phyloP scores from a whole-genome alignment of 75 land plant species.

The Sequoiadendron giganteum region DNA sequence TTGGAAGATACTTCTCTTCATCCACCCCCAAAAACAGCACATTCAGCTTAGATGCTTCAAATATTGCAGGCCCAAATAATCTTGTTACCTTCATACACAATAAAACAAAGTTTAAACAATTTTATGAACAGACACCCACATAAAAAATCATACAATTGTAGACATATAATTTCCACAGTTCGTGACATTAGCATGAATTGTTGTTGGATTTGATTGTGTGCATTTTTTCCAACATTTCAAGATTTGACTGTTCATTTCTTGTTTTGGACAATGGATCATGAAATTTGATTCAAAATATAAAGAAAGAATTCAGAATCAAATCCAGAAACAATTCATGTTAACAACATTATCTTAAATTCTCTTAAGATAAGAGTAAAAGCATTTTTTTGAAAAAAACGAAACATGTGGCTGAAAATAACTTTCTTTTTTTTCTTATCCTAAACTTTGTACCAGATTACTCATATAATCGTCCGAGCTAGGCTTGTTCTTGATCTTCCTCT shows the following conservation, averaged over 20 bases:
- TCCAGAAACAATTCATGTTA: neutral
- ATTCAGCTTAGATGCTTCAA: conserved; percentile 85
- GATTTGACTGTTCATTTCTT: no score
- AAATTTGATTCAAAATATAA: no score
- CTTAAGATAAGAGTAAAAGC: no score
- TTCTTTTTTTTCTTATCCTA: neutral
- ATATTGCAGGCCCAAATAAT: conserved; percentile 77
- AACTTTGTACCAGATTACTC: conserved; percentile 4
- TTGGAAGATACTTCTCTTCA: conserved; percentile 42
- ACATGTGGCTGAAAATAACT: neutral
- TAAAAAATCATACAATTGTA: neutral
- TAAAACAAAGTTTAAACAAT: neutral
- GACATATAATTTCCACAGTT: no score
- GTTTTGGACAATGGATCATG: no score
- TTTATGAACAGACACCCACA: neutral
- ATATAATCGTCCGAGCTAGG: neutral
- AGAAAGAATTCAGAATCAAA: no score
- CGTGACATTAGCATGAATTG: no score
- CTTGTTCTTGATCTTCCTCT: conserved; percentile 1
- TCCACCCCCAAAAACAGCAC: conserved; percentile 61
- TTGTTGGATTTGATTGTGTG: no score
- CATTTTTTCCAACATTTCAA: no score
- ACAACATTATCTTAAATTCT: neutral
- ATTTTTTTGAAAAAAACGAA: neutral
- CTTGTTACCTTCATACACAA: conserved; percentile 37